These are phyloP conservation scores for Cladosporium sp. DNA, from an alignment of 2,329 filamentous ascomycete species.

Conservation along the genomic window DNA sequence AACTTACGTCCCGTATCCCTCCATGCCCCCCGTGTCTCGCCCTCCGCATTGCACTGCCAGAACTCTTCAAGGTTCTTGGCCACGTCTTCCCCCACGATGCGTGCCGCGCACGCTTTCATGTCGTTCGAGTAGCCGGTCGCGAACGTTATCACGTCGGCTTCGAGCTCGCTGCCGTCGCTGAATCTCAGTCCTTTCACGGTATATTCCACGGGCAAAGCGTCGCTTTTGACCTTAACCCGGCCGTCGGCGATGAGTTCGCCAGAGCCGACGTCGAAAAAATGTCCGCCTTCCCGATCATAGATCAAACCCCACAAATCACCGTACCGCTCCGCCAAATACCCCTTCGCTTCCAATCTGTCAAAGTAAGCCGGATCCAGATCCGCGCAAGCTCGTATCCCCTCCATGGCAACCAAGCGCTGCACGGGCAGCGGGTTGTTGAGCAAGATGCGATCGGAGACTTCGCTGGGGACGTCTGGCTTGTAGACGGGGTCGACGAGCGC, in stretches of 20 bases:
- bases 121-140: slow-evolving; percentile 43
- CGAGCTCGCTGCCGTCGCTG: slow-evolving; percentile 37
- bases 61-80: slow-evolving; percentile 63
- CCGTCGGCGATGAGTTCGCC: slow-evolving; percentile 39
- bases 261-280: slow-evolving; percentile 45
- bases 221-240: slow-evolving; percentile 42
- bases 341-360: slow-evolving; percentile 36
- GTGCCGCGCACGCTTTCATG: slow-evolving; percentile 51
- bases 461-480: slow-evolving; percentile 17
- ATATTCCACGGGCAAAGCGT: slow-evolving; percentile 32
- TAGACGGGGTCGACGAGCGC: slow-evolving; percentile 16
- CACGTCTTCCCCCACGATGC: slow-evolving; percentile 62
- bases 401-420: slow-evolving; percentile 28
- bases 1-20: slow-evolving; percentile 35
- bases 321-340: slow-evolving; percentile 38
- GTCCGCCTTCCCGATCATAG: slow-evolving; percentile 40
- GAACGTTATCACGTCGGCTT: slow-evolving; percentile 44
- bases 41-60: slow-evolving; percentile 45
- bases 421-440: slow-evolving; percentile 25
- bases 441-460: slow-evolving; percentile 18
- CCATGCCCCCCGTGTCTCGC: slow-evolving; percentile 43
- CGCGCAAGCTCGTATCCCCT: slow-evolving; percentile 25
- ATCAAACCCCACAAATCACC: slow-evolving; percentile 35
- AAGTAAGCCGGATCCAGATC: slow-evolving; percentile 34
- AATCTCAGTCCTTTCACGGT: slow-evolving; percentile 39